Evolutionary conservation across 2,329 filamentous ascomycete genomes (phyloP), one percentile per base, ranked within the genome.

Genomic region (Trichoderma cornu-damae): DNA sequence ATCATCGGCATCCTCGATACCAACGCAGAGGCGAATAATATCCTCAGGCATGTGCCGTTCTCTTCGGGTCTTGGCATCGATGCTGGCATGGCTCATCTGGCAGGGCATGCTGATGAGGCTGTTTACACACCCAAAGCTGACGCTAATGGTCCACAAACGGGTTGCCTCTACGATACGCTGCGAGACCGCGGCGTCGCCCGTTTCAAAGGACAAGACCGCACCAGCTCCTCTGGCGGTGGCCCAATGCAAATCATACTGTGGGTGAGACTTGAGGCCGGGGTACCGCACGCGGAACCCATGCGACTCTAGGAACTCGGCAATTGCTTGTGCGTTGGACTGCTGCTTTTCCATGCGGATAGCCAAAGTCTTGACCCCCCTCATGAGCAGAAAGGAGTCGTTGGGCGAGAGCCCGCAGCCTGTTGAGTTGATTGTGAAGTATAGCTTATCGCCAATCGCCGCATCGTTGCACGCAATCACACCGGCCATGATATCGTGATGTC

Each of bases 291-390:
- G 88, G 82, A 99, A 99, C 49, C 95, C 94, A 64, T 89, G 88
- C 2, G 80, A 79, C 72, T 99, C 93, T 53, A 99, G 86, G 70
- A 96, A 99, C 67, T 90, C 85, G 47, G 93, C 94, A 67, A 99
- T 96, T 53, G 82, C 80, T 75, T 94, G 89, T 0, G 95, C 91
- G 67, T 96, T 99, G 58, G 86, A 77, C 73, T 99, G 94, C 73
- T 99, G 95, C 77, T 96, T 96, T 71, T 99, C 94, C 92, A 99
- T 96, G 67, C 94, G 91, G 55, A 99, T 94, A 61, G 92, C 92
- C 6, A 99, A 80, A 0, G 94, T 99, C 78, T 99, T 99, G 71
- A 99, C 85, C 16, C 94, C 94, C 58, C 94, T 85, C 80, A 99
- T 90, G 37, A 99, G 84, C 35, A 99, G 81, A 82, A 95, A 99